phyloP scores from a whole-genome alignment of 257 asterid species.

The Leptodermis oblonga region DNA sequence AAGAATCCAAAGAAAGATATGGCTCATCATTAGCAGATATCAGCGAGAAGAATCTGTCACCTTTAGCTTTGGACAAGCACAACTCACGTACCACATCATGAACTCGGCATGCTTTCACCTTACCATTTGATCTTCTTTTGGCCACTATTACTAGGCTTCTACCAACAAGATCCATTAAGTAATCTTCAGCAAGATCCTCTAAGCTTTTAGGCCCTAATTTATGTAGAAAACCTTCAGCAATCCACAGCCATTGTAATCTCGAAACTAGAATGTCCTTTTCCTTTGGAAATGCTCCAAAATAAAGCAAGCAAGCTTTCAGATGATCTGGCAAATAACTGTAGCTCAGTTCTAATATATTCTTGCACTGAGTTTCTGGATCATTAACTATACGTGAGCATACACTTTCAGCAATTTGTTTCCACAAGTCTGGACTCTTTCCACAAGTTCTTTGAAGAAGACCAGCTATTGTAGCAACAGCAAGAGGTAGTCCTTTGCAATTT shows the following conservation, averaged over 20 bases:
- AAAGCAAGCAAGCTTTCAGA: too few relatives aligned
- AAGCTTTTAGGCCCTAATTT: too few relatives aligned
- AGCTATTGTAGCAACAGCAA: constrained; percentile 6
- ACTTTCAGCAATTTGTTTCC: constrained; percentile 5
- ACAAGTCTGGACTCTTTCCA: neutral
- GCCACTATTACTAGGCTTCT: too few relatives aligned
- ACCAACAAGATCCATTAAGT: too few relatives aligned
- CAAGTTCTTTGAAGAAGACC: constrained; percentile 10
- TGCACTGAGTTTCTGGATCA: constrained; percentile 16
- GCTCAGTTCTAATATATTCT: constrained; percentile 12
- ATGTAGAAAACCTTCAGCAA: constrained; percentile 11
- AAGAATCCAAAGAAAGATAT: neutral
- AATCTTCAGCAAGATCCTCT: too few relatives aligned
- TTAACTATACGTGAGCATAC: neutral
- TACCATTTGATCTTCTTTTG: constrained; percentile 2
- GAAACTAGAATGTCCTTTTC: constrained; percentile 8
- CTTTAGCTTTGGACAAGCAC: constrained; percentile 4
- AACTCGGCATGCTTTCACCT: constrained; percentile 5
- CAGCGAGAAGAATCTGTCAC: neutral
- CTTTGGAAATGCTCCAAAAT: constrained; percentile 7
- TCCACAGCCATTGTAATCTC: constrained; percentile 10
- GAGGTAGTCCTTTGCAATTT: constrained; percentile 1
- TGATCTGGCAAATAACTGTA: constrained; percentile 9
- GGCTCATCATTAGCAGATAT: neutral
- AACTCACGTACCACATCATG: constrained; percentile 9